These are phyloP conservation scores for Triglochin maritima DNA, from an alignment of 106 monocot genomes.

Conservation along the genomic window DNA sequence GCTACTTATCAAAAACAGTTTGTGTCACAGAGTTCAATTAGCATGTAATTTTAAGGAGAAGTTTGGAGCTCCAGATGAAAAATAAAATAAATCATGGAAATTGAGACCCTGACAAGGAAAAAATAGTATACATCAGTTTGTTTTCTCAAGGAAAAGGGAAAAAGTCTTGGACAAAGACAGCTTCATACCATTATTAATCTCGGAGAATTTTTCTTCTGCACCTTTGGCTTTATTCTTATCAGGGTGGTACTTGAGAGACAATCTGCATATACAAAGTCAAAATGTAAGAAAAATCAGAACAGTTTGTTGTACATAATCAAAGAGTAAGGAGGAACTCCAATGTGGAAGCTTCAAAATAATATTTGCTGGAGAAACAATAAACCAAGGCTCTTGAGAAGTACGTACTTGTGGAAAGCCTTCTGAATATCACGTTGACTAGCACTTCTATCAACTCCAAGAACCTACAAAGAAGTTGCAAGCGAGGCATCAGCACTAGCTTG, in stretches of 20 bases:
- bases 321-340: background rate
- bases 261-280: slow-evolving; percentile 33
- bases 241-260: slow-evolving; percentile 94
- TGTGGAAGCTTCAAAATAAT: too few species aligned
- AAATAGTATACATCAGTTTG: too few species aligned
- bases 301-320: background rate
- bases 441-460: slow-evolving; percentile 85
- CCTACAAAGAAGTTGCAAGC: slow-evolving; percentile 27
- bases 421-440: slow-evolving; percentile 86
- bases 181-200: slow-evolving; percentile 86
- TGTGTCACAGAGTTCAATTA: too few species aligned
- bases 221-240: slow-evolving; percentile 93
- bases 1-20: too few species aligned
- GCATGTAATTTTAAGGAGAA: too few species aligned
- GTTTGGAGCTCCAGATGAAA: too few species aligned
- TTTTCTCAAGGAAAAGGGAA: background rate
- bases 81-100: too few species aligned
- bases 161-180: background rate
- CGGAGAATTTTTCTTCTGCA: slow-evolving; percentile 86
- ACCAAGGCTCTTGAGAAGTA: background rate
- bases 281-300: background rate
- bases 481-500: background rate
- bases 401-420: slow-evolving; percentile 96
- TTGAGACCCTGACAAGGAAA: too few species aligned
- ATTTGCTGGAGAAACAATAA: background rate